Conservation (phyloP, 129 eudicot species). For the Flaveria robusta region DNA sequence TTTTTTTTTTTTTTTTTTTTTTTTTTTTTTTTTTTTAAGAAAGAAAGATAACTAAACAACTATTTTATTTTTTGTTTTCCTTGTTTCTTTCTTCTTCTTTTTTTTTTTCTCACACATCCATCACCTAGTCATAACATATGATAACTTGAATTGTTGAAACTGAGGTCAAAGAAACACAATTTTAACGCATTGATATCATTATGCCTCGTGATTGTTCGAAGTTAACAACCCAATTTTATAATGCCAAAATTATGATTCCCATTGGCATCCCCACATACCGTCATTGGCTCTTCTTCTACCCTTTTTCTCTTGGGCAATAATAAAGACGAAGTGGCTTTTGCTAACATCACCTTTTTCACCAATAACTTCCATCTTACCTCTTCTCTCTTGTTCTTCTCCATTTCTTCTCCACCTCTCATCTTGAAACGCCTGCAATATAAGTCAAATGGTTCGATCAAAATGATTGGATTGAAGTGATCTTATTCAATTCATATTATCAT, state of each 20-base stretch:
- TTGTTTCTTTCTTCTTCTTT: too few species aligned
- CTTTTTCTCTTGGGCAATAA: conserved; percentile 63
- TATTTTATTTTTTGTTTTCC: not conserved
- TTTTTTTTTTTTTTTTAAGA: too few species aligned
- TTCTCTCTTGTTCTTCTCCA: conserved; percentile 36
- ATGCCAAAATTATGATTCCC: conserved; percentile 13
- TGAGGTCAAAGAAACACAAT: too few species aligned
- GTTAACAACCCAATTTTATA: conserved; percentile 25
- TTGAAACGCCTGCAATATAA: conserved; percentile 62
- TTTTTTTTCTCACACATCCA: too few species aligned
- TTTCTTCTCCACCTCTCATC: conserved; percentile 42
- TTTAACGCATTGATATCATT: too few species aligned
- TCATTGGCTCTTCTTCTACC: conserved; percentile 46
- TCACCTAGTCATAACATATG: too few species aligned
- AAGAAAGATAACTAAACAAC: not conserved
- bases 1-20: too few species aligned
- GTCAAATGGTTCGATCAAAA: not conserved
- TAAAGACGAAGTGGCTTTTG: conserved; percentile 64
- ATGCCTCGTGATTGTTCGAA: too few species aligned
- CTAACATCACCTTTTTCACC: conserved; percentile 64
- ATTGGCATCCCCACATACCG: conserved; percentile 21
- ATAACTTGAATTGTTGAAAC: too few species aligned
- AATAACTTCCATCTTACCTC: conserved; percentile 60
- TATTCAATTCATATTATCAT: too few species aligned
- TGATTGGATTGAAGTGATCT: too few species aligned